Base-by-base conservation (phyloP, 257 asterid genomes). In the Nicotiana obtusifolia region DNA sequence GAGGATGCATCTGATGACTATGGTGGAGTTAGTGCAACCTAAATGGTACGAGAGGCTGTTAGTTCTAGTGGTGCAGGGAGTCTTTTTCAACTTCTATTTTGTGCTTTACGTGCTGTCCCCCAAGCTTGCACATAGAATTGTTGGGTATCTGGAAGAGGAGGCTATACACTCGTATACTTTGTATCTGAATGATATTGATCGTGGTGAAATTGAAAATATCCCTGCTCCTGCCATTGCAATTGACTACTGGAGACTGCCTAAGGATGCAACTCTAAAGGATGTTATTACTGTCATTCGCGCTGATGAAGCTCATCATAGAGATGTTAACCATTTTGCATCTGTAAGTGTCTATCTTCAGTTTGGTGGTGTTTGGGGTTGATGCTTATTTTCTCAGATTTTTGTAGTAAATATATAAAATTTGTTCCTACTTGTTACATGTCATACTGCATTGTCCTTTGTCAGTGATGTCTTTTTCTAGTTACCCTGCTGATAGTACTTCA, bases 251-350 rank as follows among this genome's bases (percentile, higher is more conserved):
- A 90, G 98, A 13, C 91, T 95, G 84, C 97, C 95, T 1, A 87
- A 89, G 78, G 89, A 90, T 83, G 95, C 98, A 56, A 93, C 91
- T 81, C 84, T 95, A 78, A 92, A 87, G 89, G 97, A 93, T 84
- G 98, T 91, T 62, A 86, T 95, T 76, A 88, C 87, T 31, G 98
- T 95, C 69, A 89, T 95, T 83, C 93, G 97, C 47, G 98, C 99
- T 47, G 99, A 95, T 83, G 99, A 95, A 87, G 99, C 99, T 80
- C 99, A 95, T 85, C 99, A 95, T 77, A 94, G 98, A 11, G 99
- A 95, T 78, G 99, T 95, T 90, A 95, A 95, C 88, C 99, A 95
- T 88, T 93, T 93, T 85, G 98, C 99, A 81, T 93, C 99, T 15
- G 98, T 95, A 81, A 92, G 96, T 87, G 56, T 14, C 56, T 41